These are phyloP conservation scores for Saccharomyces paradoxus DNA, from an alignment of 805 yeast genomes.

Conservation along the genomic window DNA sequence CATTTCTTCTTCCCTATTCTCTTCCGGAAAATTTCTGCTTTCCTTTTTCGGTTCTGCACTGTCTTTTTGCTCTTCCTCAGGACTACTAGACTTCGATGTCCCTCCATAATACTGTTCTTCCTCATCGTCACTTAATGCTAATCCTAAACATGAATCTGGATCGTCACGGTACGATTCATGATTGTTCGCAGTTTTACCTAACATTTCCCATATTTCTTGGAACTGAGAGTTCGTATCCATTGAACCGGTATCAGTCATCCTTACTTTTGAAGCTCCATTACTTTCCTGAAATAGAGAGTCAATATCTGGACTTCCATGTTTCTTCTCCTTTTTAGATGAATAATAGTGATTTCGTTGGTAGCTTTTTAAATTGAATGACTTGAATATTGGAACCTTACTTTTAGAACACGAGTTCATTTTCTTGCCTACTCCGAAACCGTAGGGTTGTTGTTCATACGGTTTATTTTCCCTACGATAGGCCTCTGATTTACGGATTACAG, in stretches of 20 bases:
- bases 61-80: neutral
- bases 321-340: slow-evolving; percentile 2
- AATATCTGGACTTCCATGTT: neutral
- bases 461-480: slow-evolving; percentile 10
- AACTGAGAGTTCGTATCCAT: neutral
- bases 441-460: slow-evolving; percentile 30
- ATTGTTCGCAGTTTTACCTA: neutral
- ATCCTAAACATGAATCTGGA: neutral
- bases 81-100: neutral
- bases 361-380: slow-evolving; percentile 24
- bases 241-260: neutral
- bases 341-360: slow-evolving; percentile 14
- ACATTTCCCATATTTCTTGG: neutral
- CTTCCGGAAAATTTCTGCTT: slow-evolving; percentile 1
- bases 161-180: neutral
- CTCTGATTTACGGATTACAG: neutral
- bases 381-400: slow-evolving; percentile 15
- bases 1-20: neutral
- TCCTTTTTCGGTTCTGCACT: neutral
- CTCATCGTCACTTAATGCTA: neutral
- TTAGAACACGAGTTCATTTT: slow-evolving; percentile 1
- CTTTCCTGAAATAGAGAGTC: neutral
- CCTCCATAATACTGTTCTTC: neutral
- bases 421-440: slow-evolving; percentile 25
- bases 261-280: neutral